Conservation (phyloP, 352 stramenopile genomes). For the Pythium phragmitis region DNA sequence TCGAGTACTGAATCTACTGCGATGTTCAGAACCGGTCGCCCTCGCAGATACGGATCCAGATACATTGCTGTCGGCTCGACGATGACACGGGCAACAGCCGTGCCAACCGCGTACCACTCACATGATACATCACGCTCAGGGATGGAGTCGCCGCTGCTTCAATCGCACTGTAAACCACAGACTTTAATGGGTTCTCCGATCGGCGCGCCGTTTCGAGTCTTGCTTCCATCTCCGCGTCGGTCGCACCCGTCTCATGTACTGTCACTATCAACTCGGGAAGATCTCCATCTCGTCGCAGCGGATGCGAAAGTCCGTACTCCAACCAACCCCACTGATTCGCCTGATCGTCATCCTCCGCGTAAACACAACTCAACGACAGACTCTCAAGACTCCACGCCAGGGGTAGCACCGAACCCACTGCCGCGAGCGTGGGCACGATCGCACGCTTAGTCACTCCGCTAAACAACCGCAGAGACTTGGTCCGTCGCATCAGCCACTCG, state of each 20-base stretch:
- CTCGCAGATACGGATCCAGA: not conserved
- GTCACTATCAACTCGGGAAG: not conserved
- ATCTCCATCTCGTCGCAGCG: not conserved
- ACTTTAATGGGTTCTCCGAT: not conserved
- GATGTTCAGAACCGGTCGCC: not conserved
- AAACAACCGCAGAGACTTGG: not conserved
- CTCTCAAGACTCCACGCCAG: not conserved
- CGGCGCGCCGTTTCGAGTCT: not conserved
- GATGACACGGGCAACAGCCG: not conserved
- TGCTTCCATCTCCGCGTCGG: not conserved
- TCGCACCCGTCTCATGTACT: not conserved
- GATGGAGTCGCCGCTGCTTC: not conserved
- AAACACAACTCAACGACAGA: not conserved
- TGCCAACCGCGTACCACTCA: not conserved
- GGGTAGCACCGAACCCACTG: slow-evolving; percentile 1
- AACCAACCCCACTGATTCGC: slow-evolving; percentile 2
- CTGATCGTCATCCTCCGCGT: not conserved
- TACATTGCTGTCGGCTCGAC: not conserved
- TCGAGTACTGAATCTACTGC: not conserved
- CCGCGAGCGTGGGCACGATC: not conserved
- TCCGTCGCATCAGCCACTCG: not conserved
- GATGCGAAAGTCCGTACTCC: slow-evolving; percentile 5
- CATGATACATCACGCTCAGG: not conserved
- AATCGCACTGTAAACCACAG: not conserved
- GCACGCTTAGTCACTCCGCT: not conserved